Conservation (phyloP, 2,329 filamentous ascomycete genomes). For the Trichoderma endophyticum region DNA sequence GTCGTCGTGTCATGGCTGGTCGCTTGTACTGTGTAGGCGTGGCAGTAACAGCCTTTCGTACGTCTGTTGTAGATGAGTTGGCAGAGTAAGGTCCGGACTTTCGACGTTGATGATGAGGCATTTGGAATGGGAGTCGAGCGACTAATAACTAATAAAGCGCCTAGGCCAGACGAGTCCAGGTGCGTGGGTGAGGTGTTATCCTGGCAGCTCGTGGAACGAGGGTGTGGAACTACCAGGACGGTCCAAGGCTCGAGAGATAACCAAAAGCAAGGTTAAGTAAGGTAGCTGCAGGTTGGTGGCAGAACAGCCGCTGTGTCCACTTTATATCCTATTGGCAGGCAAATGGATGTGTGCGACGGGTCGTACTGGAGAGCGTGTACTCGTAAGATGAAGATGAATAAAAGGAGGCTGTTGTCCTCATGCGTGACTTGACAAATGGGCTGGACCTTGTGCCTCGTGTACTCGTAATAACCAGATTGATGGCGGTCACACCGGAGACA, state of each 20-base stretch:
- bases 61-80: constrained; percentile 54
- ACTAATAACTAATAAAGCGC: neutral
- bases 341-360: neutral
- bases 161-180: neutral
- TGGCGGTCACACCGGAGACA: constrained; percentile 1
- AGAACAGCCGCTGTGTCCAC: neutral
- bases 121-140: constrained; percentile 26
- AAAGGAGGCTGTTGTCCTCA: neutral
- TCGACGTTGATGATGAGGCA: constrained; percentile 58
- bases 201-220: constrained; percentile 14
- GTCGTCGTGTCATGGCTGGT: constrained; percentile 44
- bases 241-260: neutral
- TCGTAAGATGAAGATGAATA: neutral
- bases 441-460: constrained; percentile 7
- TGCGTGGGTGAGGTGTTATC: constrained; percentile 11
- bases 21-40: constrained; percentile 49
- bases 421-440: neutral
- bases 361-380: neutral
- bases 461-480: neutral
- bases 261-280: neutral
- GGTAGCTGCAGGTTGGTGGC: neutral
- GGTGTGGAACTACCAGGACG: constrained; percentile 17
- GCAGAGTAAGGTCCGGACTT: constrained; percentile 54
- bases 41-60: constrained; percentile 48
- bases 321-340: neutral